Evolutionary conservation across 345 rosid genomes (phyloP).

Genomic region (Gossypium longicalyx): DNA sequence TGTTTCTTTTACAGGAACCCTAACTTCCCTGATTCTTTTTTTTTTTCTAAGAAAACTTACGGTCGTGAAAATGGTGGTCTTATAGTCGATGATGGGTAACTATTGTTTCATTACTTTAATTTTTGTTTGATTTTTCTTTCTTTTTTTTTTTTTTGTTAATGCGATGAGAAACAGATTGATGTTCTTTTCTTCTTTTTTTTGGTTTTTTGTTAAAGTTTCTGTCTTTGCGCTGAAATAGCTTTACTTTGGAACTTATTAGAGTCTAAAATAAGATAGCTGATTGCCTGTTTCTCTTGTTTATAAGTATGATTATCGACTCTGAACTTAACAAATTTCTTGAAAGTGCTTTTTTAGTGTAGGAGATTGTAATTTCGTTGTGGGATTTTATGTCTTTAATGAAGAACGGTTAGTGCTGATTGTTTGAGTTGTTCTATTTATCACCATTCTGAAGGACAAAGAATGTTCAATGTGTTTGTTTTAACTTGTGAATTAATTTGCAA

Average conservation of each 20-base stretch:
- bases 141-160: background rate
- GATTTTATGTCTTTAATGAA: background rate
- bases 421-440: background rate
- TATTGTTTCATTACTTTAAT: background rate
- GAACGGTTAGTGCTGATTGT: background rate
- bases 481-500: background rate
- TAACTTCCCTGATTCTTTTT: background rate
- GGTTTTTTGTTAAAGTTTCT: background rate
- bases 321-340: background rate
- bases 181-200: background rate
- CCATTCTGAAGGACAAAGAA: background rate
- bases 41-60: background rate
- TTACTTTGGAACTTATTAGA: background rate
- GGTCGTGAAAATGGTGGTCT: constrained; percentile 1
- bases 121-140: background rate
- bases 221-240: background rate
- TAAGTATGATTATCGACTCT: background rate
- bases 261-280: background rate
- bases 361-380: no score
- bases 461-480: background rate
- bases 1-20: background rate
- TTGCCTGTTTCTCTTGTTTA: background rate
- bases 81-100: constrained; percentile 7
- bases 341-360: no score
- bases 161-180: background rate